A percentile compares a stretch with the other conserved stretches of the same genome.
Conservation (phyloP, 2,329 filamentous ascomycete genomes). For the Colletotrichum tropicale region DNA sequence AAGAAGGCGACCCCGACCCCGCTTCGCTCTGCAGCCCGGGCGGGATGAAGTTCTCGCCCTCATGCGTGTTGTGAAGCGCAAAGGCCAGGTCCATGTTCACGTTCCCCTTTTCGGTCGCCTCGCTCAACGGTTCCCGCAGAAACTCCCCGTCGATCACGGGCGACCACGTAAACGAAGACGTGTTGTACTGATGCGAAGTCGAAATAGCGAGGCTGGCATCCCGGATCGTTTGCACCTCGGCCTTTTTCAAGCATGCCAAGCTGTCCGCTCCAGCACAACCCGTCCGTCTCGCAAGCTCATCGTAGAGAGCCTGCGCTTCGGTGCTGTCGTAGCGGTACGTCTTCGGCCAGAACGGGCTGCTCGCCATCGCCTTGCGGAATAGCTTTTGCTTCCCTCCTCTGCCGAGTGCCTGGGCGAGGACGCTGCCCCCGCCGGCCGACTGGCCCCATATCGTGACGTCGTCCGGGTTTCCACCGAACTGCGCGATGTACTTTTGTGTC, state of each 20-base stretch:
- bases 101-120: constrained; percentile 37
- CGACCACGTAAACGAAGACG: constrained; percentile 62
- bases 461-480: constrained; percentile 30
- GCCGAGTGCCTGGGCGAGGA: constrained; percentile 19
- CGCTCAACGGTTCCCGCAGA: constrained; percentile 49
- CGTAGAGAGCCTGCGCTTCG: constrained; percentile 56
- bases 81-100: constrained; percentile 53
- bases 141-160: constrained; percentile 64
- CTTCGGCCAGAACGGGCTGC: constrained; percentile 64
- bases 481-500: constrained; percentile 28
- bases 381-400: constrained; percentile 16
- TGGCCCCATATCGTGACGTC: constrained; percentile 31
- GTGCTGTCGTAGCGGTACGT: constrained; percentile 56
- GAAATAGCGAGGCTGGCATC: constrained; percentile 55
- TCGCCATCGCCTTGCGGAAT: constrained; percentile 33
- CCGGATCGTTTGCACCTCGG: constrained; percentile 56
- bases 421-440: constrained; percentile 29
- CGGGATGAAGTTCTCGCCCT: constrained; percentile 67
- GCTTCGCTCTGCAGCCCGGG: constrained; percentile 43
- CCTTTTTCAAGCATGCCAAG: constrained; percentile 58
- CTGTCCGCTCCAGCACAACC: constrained; percentile 52
- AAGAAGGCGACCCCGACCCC: constrained; percentile 40
- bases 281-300: constrained; percentile 46
- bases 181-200: constrained; percentile 55
- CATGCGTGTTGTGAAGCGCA: constrained; percentile 66